Evolutionary conservation across 2,329 filamentous ascomycete genomes (phyloP), one percentile per base, ranked within the genome.

Genomic region (Incumbomyces lentus): DNA sequence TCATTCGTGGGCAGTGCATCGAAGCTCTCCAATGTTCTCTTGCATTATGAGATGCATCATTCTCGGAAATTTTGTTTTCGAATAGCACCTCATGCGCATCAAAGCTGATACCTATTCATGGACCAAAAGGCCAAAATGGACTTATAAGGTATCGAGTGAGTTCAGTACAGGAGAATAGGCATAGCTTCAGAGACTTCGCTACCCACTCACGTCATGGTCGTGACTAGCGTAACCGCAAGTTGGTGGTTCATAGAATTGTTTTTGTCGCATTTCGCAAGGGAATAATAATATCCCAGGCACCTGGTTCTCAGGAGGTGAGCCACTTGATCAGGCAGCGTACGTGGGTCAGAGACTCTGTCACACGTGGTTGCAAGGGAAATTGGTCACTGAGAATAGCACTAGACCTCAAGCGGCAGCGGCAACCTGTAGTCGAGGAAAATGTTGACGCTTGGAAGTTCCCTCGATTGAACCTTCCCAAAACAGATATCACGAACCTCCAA

Each of bases 1-100:
- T 26, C 22, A 16, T 38, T 31, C 34, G 33, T 30, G 31, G 42
- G 42, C 42, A 11, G 42, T 45, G 42, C 42, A 38, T 30, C n/a
- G 41, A 37, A 37, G 13, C 26, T 37, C 26, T 44, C 41, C 36
- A 12, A 35, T 29, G 41, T 44, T 44, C 30, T 40, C 12, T 14
- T 13, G 38, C 38, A 40, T 26, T 5, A 26, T 42, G 12, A 6
- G 7, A 42, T 42, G 30, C 26, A 33, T 26, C 16, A n/a, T 40
- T 18, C 18, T 39, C 18, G 19, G 38, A 13, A 40, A 40, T 40
- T 26, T 26, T 5, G 17, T 13, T 40, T 29, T 26, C 6, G 19
- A 13, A 11, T 26, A 26, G 22, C 38, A 38, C 3, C 19, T 29
- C 6, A 11, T n/a, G 38, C 7, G 6, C 19, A 13, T 22, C 13